A percentile compares a stretch with the other conserved stretches of the same genome.
phyloP scores from a whole-genome alignment of 2,329 filamentous ascomycete genomes.

The Chalaropsis ovoidea region DNA sequence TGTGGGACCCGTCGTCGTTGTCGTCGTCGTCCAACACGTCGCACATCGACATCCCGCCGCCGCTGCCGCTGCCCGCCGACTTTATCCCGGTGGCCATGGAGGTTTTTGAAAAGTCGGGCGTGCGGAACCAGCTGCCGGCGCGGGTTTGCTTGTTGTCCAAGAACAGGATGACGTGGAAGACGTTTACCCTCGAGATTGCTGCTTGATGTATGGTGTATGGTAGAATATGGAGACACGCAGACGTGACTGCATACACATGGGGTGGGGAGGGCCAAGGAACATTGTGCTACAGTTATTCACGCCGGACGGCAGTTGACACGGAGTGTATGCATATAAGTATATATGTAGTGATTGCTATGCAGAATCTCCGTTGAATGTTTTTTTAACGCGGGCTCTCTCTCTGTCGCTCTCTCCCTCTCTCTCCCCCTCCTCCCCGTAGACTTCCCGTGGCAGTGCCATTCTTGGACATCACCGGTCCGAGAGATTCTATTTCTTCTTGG shows the following conservation, averaged over 20 bases:
- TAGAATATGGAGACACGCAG: not conserved
- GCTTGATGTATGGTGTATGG: not conserved
- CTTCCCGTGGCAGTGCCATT: not conserved
- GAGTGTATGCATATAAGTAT: not conserved
- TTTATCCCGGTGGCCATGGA: slow-evolving; percentile 44
- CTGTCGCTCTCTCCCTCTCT: not conserved
- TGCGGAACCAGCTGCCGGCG: slow-evolving; percentile 40
- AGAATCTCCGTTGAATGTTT: not conserved
- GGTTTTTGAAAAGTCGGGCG: slow-evolving; percentile 37
- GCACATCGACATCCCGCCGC: slow-evolving; percentile 6
- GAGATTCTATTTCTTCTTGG: slow-evolving; percentile 40
- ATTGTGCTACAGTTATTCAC: not conserved
- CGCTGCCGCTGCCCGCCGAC: slow-evolving; percentile 26
- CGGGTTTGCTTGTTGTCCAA: slow-evolving; percentile 43
- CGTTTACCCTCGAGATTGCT: slow-evolving; percentile 35
- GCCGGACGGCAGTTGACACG: not conserved
- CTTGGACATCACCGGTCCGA: not conserved
- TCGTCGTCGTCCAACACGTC: not conserved
- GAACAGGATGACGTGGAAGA: slow-evolving; percentile 40
- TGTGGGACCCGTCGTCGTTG: slow-evolving; percentile 7
- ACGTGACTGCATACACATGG: not conserved
- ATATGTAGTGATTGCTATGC: not conserved
- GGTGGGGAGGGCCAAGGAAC: not conserved
- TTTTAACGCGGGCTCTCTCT: not conserved
- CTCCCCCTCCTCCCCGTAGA: not conserved